Evolutionary conservation across 2,329 filamentous ascomycete genomes (phyloP).

Genomic region (Fusarium sp.): DNA sequence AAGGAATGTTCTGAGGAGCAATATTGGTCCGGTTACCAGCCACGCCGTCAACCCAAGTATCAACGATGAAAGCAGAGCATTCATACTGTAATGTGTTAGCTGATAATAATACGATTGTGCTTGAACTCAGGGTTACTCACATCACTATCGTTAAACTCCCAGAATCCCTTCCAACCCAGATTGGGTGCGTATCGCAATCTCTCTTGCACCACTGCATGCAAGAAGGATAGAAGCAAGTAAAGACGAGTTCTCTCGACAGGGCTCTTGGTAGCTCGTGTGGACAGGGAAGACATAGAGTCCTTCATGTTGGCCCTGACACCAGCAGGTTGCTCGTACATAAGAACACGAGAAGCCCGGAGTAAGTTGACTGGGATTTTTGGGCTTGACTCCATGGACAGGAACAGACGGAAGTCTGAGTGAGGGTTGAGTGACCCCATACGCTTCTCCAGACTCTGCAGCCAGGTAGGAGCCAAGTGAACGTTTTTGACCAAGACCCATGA

Average conservation of each 20-base stretch:
- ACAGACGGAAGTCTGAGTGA: constrained; percentile 90
- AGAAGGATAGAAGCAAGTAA: constrained; percentile 90
- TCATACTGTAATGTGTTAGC: constrained; percentile 74
- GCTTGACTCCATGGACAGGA: constrained; percentile 98
- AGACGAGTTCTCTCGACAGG: constrained; percentile 92
- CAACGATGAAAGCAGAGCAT: constrained; percentile 95
- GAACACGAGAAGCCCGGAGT: constrained; percentile 88
- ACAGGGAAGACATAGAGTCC: constrained; percentile 88
- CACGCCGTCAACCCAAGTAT: constrained; percentile 89
- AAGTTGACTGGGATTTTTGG: constrained; percentile 97
- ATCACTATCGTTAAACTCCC: constrained; percentile 99
- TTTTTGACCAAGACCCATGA: constrained; percentile 99
- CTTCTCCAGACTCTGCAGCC: constrained; percentile 98
- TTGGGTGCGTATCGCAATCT: constrained; percentile 92
- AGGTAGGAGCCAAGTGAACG: constrained; percentile 93
- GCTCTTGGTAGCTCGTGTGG: constrained; percentile 78
- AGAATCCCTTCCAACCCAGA: constrained; percentile 98
- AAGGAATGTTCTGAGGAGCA: constrained; percentile 92
- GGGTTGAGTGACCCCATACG: constrained; percentile 95
- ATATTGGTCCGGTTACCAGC: constrained; percentile 91
- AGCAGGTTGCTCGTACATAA: constrained; percentile 98
- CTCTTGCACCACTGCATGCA: constrained; percentile 97
- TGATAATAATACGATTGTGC: neutral
- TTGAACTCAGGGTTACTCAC: constrained; percentile 68
- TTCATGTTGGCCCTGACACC: constrained; percentile 99